Percentiles rank a stretch among this genome's conserved stretches.
phyloP scores from a whole-genome alignment of 2,329 filamentous ascomycete species.

The Chrysoporthe puriensis region DNA sequence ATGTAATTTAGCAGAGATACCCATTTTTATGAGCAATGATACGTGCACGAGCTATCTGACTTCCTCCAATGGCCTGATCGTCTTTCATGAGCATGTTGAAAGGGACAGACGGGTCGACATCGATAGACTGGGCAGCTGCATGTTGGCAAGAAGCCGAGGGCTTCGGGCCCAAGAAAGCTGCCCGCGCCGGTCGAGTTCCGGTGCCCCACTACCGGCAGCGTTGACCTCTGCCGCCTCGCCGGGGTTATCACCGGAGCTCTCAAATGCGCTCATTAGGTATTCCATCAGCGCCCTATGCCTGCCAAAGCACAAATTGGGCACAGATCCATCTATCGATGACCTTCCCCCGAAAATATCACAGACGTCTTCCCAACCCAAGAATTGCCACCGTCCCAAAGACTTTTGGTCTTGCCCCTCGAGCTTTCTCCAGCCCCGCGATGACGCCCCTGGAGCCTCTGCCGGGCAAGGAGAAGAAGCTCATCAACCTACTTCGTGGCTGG shows the following conservation, averaged over 20 bases:
- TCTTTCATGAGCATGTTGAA: too few species aligned
- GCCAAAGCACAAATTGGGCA: neutral
- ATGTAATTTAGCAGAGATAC: constrained; percentile 21
- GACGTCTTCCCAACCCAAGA: neutral
- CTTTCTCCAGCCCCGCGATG: constrained; percentile 17
- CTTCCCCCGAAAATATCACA: too few species aligned
- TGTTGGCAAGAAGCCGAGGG: neutral
- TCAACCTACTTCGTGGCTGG: constrained; percentile 73
- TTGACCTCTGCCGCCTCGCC: neutral
- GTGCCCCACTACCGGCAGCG: constrained; percentile 3
- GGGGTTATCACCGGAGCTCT: neutral
- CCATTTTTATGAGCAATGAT: constrained; percentile 24
- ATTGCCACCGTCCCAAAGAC: neutral
- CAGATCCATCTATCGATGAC: neutral
- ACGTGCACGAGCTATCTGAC: neutral
- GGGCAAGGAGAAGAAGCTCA: constrained; percentile 43
- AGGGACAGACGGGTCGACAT: neutral
- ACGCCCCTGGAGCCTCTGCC: constrained; percentile 24
- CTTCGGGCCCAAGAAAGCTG: neutral
- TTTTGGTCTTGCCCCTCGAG: neutral
- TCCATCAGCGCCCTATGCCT: too few species aligned
- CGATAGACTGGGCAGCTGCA: neutral
- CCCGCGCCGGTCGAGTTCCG: neutral
- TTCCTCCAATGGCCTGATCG: neutral
- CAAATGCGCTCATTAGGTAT: neutral